Percentiles rank a stretch among this genome's conserved stretches.
Evolutionary conservation across 768 basidiomycete genomes (phyloP).

Genomic region (Kwoniella dendrophila): DNA sequence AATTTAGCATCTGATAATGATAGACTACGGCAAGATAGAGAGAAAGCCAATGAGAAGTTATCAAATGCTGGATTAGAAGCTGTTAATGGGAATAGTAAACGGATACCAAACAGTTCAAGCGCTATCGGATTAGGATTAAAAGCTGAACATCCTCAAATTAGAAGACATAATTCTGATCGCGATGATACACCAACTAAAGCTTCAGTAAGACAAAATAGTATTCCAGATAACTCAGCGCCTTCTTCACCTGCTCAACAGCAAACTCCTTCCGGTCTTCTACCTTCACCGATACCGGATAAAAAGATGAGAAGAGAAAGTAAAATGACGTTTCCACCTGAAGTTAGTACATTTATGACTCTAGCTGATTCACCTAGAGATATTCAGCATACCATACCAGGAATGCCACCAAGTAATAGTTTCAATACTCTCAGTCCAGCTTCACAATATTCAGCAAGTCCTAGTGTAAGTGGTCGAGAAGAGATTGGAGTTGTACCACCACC

Average conservation of each 20-base stretch:
- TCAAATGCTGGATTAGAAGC: constrained; percentile 33
- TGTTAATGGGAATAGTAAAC: constrained; percentile 21
- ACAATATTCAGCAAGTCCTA: constrained; percentile 37
- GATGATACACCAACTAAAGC: constrained; percentile 29
- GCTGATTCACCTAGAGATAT: constrained; percentile 35
- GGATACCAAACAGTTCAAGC: constrained; percentile 36
- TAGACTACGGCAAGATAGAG: constrained; percentile 77
- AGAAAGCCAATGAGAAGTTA: constrained; percentile 59
- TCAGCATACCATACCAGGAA: constrained; percentile 15
- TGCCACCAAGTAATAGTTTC: constrained; percentile 17
- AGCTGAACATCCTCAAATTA: constrained; percentile 31
- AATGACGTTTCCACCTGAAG: constrained; percentile 47
- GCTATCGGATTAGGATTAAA: constrained; percentile 36
- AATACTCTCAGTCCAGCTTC: constrained; percentile 38
- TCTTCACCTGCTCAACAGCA: constrained; percentile 23
- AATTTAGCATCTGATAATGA: constrained; percentile 83
- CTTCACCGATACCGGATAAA: constrained; percentile 40
- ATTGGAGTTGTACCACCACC: constrained; percentile 17
- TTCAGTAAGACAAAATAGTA: constrained; percentile 5
- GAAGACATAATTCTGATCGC: constrained; percentile 45
- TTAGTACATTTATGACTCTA: constrained; percentile 36
- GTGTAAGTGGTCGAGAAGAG: constrained; percentile 15
- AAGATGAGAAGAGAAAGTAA: constrained; percentile 37
- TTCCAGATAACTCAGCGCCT: constrained; percentile 11
- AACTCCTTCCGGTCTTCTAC: constrained; percentile 27